Conservation (phyloP, 148 eudicot species). For the Mesembryanthemum crystallinum region DNA sequence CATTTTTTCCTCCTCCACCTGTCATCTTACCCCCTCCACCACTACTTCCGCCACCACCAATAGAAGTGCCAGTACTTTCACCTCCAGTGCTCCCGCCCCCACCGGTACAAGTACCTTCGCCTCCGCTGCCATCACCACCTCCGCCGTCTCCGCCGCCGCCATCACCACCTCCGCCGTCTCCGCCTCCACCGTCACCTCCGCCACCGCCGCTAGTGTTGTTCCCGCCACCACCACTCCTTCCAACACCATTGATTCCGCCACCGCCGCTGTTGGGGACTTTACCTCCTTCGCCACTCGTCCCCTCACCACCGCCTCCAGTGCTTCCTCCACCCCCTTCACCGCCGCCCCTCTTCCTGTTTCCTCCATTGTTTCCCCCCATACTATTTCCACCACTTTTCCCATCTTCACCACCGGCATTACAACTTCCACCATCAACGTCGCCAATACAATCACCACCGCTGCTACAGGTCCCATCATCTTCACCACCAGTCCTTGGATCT, state of each 20-base stretch:
- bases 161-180: not conserved
- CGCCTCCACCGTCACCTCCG: slow-evolving; percentile 6
- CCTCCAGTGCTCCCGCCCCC: not conserved
- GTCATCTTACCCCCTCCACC: not conserved
- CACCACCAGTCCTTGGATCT: not conserved
- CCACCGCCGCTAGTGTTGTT: not conserved
- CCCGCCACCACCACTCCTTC: not conserved
- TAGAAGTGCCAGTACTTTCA: not conserved
- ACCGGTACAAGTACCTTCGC: not conserved
- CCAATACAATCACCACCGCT: not conserved
- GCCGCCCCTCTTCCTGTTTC: not conserved
- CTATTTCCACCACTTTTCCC: slow-evolving; percentile 13
- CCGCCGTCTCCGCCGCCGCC: not conserved
- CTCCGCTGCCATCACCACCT: not conserved
- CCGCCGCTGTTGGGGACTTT: not conserved
- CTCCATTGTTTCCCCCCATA: slow-evolving; percentile 4
- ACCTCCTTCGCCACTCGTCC: slow-evolving; percentile 6
- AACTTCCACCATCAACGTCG: not conserved
- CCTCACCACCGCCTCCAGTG: slow-evolving; percentile 1
- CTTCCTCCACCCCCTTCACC: not conserved
- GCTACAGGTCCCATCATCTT: not conserved
- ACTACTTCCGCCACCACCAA: not conserved
- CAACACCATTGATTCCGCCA: not conserved
- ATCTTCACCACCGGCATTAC: slow-evolving; percentile 8
- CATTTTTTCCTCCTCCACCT: not conserved